Percentiles rank a stretch among this genome's conserved stretches.
Evolutionary conservation across 345 rosid genomes (phyloP).

Genomic region (Clausena lansium): DNA sequence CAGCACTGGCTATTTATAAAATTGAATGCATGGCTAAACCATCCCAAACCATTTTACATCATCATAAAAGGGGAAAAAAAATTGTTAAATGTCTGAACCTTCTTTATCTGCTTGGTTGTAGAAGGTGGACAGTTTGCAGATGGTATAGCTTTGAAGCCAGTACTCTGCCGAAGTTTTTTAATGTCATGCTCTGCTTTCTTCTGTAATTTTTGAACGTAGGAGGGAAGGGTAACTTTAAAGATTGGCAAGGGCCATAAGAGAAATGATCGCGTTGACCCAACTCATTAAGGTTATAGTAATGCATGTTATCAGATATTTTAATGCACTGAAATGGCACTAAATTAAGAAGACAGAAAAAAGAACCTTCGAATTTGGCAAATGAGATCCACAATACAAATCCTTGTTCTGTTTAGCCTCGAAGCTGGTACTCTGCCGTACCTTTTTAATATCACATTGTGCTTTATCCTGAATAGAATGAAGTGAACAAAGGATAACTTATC

Average conservation of each 20-base stretch:
- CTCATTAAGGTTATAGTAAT: not conserved
- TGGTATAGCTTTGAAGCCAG: constrained; percentile 23
- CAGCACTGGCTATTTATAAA: not conserved
- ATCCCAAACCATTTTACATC: not conserved
- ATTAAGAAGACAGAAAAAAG: not conserved
- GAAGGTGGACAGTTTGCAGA: constrained; percentile 19
- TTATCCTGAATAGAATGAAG: constrained; percentile 26
- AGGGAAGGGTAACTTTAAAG: not conserved
- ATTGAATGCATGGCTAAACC: not conserved
- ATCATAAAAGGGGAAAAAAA: not conserved
- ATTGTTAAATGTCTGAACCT: constrained; percentile 22
- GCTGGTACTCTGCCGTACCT: constrained; percentile 23
- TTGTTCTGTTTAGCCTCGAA: constrained; percentile 23
- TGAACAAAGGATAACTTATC: not conserved
- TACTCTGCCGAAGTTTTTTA: constrained; percentile 25
- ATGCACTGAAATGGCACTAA: not conserved
- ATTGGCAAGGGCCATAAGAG: not conserved
- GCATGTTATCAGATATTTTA: not conserved
- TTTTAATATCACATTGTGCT: constrained; percentile 19
- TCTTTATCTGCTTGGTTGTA: constrained; percentile 10
- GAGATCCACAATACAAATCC: constrained; percentile 9
- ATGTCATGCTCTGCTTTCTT: constrained; percentile 25
- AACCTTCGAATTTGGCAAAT: not conserved
- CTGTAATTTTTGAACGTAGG: constrained; percentile 19
- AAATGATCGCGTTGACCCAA: not conserved